Percentiles rank a stretch among this genome's conserved stretches.
Evolutionary conservation across 208 protist species (phyloP).

Genomic region (Leishmania major): DNA sequence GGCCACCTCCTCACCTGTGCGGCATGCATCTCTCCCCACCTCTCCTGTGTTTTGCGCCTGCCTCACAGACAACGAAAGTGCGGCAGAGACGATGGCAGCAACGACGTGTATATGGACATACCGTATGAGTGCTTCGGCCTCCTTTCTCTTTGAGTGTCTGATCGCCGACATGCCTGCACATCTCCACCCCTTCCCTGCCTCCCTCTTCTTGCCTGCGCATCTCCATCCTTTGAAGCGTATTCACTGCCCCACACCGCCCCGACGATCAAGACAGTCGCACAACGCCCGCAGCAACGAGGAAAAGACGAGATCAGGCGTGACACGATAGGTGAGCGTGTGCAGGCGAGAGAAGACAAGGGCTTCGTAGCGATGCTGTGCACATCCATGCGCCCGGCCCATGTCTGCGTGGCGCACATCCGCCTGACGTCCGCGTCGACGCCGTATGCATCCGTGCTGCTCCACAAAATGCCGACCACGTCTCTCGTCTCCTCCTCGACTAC

Average conservation of each 20-base stretch:
- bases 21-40: not conserved
- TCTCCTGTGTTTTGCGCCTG: not conserved
- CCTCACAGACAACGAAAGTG: not conserved
- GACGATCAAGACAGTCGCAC: not conserved
- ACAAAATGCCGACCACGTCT: not conserved
- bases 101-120: not conserved
- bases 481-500: not conserved
- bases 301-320: not conserved
- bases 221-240: not conserved
- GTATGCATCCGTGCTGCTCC: not conserved
- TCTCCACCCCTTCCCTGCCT: not conserved
- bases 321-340: not conserved
- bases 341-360: not conserved
- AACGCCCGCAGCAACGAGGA: not conserved
- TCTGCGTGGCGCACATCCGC: not conserved
- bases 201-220: not conserved
- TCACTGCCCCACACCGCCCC: not conserved
- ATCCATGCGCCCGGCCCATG: slow-evolving; percentile 2
- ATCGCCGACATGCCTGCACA: too few relatives aligned
- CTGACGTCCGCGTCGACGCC: not conserved
- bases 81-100: not conserved
- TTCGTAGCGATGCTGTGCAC: slow-evolving; percentile 1
- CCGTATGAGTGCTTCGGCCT: not conserved
- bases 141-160: too few relatives aligned
- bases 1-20: not conserved